Conservation (phyloP, 257 asterid species). For the Cordia subcordata region DNA sequence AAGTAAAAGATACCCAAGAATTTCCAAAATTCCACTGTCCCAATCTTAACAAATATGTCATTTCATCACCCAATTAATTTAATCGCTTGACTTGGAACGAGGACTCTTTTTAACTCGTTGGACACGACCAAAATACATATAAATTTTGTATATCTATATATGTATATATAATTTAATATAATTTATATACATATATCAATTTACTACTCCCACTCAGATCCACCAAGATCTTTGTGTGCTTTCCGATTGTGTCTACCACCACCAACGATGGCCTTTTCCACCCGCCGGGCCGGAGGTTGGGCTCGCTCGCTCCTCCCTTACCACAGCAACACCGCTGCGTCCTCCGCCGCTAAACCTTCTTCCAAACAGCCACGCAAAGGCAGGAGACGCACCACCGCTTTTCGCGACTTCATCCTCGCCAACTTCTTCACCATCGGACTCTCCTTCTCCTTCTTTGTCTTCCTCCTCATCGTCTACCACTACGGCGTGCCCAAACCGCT, state of each 20-base stretch:
- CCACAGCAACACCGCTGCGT: conserved; percentile 7
- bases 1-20: not conserved
- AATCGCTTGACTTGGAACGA: conserved; percentile 3
- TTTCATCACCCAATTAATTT: not conserved
- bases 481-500: conserved; percentile 65
- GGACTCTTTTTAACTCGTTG: not conserved
- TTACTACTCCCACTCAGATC: not conserved
- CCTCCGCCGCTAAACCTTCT: conserved; percentile 32
- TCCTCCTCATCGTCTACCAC: conserved; percentile 56
- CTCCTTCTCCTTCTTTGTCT: conserved; percentile 49
- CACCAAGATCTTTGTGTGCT: conserved; percentile 7
- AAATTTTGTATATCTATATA: too few relatives aligned
- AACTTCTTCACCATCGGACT: conserved; percentile 82
- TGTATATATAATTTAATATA: too few relatives aligned
- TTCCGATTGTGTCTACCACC: not conserved
- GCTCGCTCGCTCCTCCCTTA: conserved; percentile 61
- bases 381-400: conserved; percentile 57
- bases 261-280: conserved; percentile 66
- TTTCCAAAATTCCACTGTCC: not conserved
- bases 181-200: too few relatives aligned
- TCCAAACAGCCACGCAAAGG: conserved; percentile 58
- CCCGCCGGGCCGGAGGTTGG: conserved; percentile 88
- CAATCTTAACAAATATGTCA: not conserved
- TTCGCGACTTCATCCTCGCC: conserved; percentile 60
- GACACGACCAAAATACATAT: too few relatives aligned